These are phyloP conservation scores for Malus fusca DNA, from an alignment of 306 rosid genomes.

Conservation along the genomic window DNA sequence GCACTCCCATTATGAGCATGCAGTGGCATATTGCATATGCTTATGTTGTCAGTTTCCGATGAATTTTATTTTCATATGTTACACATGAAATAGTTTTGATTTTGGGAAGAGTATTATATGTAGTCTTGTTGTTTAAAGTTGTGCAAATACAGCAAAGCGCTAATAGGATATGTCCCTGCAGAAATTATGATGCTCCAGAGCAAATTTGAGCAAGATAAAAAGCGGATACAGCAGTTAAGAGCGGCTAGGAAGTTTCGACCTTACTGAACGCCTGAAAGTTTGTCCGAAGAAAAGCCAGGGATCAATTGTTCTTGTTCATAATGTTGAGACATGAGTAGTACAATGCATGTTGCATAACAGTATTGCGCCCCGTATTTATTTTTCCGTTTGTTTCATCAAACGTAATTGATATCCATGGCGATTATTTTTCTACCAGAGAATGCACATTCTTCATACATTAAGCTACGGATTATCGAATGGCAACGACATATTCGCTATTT, in stretches of 20 bases:
- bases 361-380: not conserved
- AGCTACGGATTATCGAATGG: not conserved
- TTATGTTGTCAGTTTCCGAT: not conserved
- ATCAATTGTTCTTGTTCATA: not conserved
- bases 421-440: not conserved
- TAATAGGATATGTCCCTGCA: constrained; percentile 30
- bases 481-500: too few relatives aligned
- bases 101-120: not conserved
- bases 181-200: constrained; percentile 75
- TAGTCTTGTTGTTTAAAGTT: not conserved
- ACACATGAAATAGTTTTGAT: not conserved
- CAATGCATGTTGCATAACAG: not conserved
- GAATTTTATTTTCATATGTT: not conserved
- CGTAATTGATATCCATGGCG: not conserved
- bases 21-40: not conserved
- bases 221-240: constrained; percentile 70
- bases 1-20: not conserved
- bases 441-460: not conserved
- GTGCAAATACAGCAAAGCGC: constrained; percentile 1
- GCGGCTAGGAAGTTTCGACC: constrained; percentile 88
- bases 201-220: constrained; percentile 81
- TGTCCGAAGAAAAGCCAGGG: not conserved
- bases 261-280: constrained; percentile 30
- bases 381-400: not conserved
- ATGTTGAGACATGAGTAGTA: not conserved